Evolutionary conservation across 164 flowering plant species (phyloP).

Genomic region (Buxus sempervirens): DNA sequence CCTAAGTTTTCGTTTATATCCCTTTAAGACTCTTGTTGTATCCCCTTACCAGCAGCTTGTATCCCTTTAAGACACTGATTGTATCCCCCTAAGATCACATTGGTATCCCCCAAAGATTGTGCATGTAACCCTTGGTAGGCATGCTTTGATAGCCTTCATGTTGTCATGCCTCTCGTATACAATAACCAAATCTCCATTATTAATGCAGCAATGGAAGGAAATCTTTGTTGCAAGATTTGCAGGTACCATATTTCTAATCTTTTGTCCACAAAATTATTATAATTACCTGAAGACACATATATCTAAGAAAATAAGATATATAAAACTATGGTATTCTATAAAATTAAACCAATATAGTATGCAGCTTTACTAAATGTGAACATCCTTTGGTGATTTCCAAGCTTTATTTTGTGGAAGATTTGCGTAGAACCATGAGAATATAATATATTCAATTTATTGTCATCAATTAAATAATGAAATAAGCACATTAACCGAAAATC

Average conservation of each 20-base stretch:
- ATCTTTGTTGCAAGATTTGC: constrained; percentile 40
- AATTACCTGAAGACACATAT: neutral
- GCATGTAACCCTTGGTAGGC: too few relatives aligned
- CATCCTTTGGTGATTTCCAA: too few relatives aligned
- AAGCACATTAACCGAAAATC: too few relatives aligned
- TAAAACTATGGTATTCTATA: neutral
- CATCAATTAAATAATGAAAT: too few relatives aligned
- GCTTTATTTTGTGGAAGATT: too few relatives aligned
- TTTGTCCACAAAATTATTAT: neutral
- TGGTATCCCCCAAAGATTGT: too few relatives aligned
- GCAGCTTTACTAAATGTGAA: neutral
- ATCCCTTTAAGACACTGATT: too few relatives aligned
- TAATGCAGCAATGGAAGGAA: constrained; percentile 49
- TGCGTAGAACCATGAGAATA: neutral
- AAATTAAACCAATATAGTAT: neutral
- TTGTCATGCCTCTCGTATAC: constrained; percentile 77
- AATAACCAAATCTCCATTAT: constrained; percentile 71
- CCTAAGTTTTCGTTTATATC: too few relatives aligned
- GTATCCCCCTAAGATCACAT: too few relatives aligned
- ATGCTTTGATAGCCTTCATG: constrained; percentile 76
- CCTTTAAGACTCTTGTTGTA: too few relatives aligned
- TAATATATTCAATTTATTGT: too few relatives aligned
- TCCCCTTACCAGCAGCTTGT: too few relatives aligned
- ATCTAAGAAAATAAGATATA: neutral
- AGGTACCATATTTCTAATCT: constrained; percentile 37